These are phyloP conservation scores for Saccharomycopsis lassenensis DNA, from an alignment of 805 yeast genomes.

Conservation along the genomic window DNA sequence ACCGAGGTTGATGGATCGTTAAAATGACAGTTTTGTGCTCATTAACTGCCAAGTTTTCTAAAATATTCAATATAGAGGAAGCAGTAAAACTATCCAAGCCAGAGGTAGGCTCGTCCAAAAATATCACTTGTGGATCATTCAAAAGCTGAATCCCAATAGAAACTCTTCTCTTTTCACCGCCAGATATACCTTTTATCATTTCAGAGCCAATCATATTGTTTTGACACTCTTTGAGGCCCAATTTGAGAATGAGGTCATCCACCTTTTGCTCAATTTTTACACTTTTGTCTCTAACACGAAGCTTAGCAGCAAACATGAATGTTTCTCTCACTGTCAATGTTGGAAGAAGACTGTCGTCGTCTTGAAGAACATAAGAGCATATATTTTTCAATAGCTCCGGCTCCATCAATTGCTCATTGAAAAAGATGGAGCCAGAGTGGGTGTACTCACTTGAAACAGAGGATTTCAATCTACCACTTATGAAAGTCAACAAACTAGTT, in stretches of 20 bases:
- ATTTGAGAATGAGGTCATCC: conserved; percentile 46
- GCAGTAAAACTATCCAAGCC: conserved; percentile 80
- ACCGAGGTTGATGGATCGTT: conserved; percentile 80
- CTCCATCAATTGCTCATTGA: conserved; percentile 32
- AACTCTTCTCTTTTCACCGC: conserved; percentile 76
- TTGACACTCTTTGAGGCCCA: conserved; percentile 68
- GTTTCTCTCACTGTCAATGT: conserved; percentile 73
- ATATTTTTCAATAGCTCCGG: conserved; percentile 28
- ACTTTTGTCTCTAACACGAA: conserved; percentile 41
- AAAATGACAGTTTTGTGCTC: conserved; percentile 57
- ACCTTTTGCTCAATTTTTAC: conserved; percentile 37
- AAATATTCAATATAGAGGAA: conserved; percentile 48
- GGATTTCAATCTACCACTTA: conserved; percentile 47
- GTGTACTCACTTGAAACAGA: conserved; percentile 24
- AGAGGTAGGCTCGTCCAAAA: conserved; percentile 83
- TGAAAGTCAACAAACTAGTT: conserved; percentile 50
- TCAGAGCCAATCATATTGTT: conserved; percentile 60
- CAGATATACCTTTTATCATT: conserved; percentile 52
- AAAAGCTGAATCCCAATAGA: conserved; percentile 73
- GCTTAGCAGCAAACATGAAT: conserved; percentile 54
- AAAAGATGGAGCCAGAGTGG: conserved; percentile 32
- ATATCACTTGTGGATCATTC: conserved; percentile 57
- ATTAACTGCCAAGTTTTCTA: conserved; percentile 41
- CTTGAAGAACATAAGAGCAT: conserved; percentile 75
- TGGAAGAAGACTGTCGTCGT: conserved; percentile 62